phyloP scores from a whole-genome alignment of 2,329 filamentous ascomycete genomes.

The Tolypocladium album region DNA sequence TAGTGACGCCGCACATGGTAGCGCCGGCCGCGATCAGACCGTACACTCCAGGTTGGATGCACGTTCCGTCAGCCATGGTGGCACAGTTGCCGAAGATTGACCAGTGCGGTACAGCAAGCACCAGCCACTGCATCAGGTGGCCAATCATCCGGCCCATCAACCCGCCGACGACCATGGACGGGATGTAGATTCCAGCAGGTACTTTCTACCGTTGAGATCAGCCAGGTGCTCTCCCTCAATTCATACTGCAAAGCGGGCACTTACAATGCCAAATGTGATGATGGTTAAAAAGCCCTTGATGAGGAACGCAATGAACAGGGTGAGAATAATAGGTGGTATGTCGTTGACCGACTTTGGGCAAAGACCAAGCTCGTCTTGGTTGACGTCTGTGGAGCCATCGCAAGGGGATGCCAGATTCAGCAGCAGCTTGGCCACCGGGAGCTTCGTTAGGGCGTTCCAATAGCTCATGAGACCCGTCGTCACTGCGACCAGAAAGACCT shows the following conservation, averaged over 20 bases:
- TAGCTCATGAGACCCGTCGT: conserved; percentile 79
- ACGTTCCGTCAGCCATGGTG: conserved; percentile 60
- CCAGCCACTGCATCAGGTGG: conserved; percentile 72
- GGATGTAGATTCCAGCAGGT: conserved; percentile 93
- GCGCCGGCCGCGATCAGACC: conserved; percentile 89
- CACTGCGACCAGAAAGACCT: conserved; percentile 79
- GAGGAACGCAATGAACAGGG: conserved; percentile 67
- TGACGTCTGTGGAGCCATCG: conserved; percentile 48
- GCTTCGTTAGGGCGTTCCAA: conserved; percentile 84
- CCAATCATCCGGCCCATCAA: conserved; percentile 82
- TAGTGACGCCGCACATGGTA: conserved; percentile 95
- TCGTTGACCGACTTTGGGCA: conserved; percentile 64
- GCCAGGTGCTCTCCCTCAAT: not conserved
- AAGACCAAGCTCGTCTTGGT: conserved; percentile 57
- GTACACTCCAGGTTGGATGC: conserved; percentile 94
- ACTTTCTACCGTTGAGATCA: conserved; percentile 52
- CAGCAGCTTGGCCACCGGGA: conserved; percentile 82
- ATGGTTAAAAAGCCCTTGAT: conserved; percentile 84
- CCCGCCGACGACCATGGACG: conserved; percentile 96
- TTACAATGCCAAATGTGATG: conserved; percentile 80
- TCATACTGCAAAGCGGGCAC: conserved; percentile 14
- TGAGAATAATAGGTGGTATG: conserved; percentile 66
- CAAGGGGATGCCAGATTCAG: conserved; percentile 88
- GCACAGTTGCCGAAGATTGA: conserved; percentile 67
- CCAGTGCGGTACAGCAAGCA: conserved; percentile 61